Evolutionary conservation across 371 early-diverging fungal genomes (phyloP).

Genomic region (Neoconidiobolus thromboides): DNA sequence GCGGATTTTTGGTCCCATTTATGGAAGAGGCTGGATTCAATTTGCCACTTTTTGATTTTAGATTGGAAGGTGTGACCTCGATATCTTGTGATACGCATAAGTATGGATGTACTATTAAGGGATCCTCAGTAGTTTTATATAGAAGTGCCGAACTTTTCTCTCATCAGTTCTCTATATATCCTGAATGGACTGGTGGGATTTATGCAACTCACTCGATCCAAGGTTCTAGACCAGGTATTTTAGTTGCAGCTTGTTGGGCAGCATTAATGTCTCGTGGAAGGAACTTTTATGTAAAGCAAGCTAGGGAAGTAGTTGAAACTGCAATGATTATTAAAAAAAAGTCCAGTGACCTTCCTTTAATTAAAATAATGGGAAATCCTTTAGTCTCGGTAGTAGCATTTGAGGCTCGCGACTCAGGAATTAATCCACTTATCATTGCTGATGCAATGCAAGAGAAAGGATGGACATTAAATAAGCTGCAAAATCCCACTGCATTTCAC

Average conservation of each 20-base stretch:
- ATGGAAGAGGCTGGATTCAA: constrained; percentile 79
- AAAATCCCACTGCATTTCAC: constrained; percentile 78
- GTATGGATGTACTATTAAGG: constrained; percentile 94
- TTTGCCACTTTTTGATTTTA: constrained; percentile 66
- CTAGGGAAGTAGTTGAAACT: constrained; percentile 59
- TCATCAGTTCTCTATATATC: constrained; percentile 72
- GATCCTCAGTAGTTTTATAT: constrained; percentile 91
- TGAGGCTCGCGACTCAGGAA: constrained; percentile 24
- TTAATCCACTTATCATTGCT: constrained; percentile 68
- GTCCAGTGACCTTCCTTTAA: constrained; percentile 37
- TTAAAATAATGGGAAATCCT: constrained; percentile 74
- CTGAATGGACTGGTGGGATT: constrained; percentile 93
- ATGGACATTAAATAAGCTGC: constrained; percentile 78
- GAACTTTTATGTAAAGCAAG: constrained; percentile 64
- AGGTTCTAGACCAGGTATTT: constrained; percentile 79
- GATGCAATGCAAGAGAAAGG: constrained; percentile 54
- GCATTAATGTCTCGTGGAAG: constrained; percentile 75
- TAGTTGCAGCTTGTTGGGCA: constrained; percentile 94
- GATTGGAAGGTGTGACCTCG: constrained; percentile 83
- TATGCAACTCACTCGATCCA: constrained; percentile 88
- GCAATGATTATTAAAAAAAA: constrained; percentile 36
- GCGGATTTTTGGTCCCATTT: constrained; percentile 90
- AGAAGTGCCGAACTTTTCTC: constrained; percentile 50
- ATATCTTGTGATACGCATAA: constrained; percentile 96
- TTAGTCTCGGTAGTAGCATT: constrained; percentile 74